phyloP scores from a whole-genome alignment of 139 green algal species.

The Gonium pectorale region DNA sequence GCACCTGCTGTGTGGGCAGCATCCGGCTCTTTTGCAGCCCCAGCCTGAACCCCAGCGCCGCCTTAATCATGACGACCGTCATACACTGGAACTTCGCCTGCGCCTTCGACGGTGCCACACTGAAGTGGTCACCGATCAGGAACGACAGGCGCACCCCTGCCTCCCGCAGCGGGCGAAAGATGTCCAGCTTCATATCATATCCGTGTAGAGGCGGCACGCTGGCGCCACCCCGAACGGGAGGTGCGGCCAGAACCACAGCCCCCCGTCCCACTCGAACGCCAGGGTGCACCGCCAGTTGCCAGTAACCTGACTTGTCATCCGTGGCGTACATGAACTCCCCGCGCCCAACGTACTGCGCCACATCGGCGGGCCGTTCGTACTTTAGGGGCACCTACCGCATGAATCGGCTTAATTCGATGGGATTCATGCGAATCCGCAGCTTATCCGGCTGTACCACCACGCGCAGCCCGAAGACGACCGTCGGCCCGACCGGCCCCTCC shows the following conservation, averaged over 20 bases:
- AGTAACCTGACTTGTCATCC: neutral
- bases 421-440: neutral
- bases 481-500: no score
- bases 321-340: neutral
- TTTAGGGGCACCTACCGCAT: neutral
- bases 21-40: neutral
- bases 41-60: neutral
- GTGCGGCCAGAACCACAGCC: neutral
- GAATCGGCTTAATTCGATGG: neutral
- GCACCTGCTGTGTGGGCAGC: neutral
- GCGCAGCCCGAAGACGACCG: no score
- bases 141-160: neutral
- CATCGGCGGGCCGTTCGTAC: neutral
- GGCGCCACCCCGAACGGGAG: no score
- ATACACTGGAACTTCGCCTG: neutral
- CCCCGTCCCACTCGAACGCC: neutral
- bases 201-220: neutral
- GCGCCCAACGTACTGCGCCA: neutral
- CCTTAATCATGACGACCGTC: neutral
- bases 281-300: no score
- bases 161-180: no score
- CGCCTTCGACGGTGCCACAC: neutral
- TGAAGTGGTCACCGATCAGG: constrained; percentile 10
- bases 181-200: neutral
- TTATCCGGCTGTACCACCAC: no score